Percentiles rank a stretch among this genome's conserved stretches.
Evolutionary conservation across 2,329 filamentous ascomycete genomes (phyloP).

Genomic region (Fusarium dlaminii): DNA sequence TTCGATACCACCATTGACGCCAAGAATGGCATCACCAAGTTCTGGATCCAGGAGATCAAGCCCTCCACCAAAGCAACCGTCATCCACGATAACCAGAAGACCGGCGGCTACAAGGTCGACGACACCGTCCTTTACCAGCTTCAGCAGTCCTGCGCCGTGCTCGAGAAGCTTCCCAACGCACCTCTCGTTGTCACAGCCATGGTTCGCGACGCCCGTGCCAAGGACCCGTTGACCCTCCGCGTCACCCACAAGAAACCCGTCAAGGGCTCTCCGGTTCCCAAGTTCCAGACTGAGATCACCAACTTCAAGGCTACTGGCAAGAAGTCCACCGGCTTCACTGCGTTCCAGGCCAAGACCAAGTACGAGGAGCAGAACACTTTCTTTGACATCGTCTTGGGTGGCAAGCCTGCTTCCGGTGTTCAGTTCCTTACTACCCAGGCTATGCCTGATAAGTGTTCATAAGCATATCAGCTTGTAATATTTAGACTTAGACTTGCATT

Average conservation of each 20-base stretch:
- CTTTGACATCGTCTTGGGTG: conserved; percentile 20
- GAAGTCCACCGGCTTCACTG: conserved; percentile 2
- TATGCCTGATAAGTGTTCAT: background rate
- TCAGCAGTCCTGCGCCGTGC: conserved; percentile 39
- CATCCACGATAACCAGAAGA: conserved; percentile 39
- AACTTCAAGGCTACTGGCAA: conserved; percentile 31
- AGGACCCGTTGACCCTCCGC: conserved; percentile 4
- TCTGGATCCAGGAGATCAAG: conserved; percentile 43
- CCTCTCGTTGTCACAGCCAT: conserved; percentile 1
- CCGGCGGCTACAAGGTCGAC: conserved; percentile 41
- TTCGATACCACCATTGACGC: conserved; percentile 40
- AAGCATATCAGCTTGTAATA: background rate
- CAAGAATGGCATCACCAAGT: conserved; percentile 44
- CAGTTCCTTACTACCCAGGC: background rate
- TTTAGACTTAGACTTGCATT: background rate
- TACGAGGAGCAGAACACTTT: fast-evolving
- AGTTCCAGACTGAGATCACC: background rate
- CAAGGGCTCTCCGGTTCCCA: background rate
- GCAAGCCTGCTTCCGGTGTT: background rate
- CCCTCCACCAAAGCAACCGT: conserved; percentile 35
- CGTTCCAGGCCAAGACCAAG: conserved; percentile 4
- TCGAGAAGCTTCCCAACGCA: background rate
- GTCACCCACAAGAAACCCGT: background rate
- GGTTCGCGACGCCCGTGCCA: conserved; percentile 10
- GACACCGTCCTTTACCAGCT: conserved; percentile 43